phyloP scores from a whole-genome alignment of 202 grass and related monocot genomes.

The Setaria viridis region DNA sequence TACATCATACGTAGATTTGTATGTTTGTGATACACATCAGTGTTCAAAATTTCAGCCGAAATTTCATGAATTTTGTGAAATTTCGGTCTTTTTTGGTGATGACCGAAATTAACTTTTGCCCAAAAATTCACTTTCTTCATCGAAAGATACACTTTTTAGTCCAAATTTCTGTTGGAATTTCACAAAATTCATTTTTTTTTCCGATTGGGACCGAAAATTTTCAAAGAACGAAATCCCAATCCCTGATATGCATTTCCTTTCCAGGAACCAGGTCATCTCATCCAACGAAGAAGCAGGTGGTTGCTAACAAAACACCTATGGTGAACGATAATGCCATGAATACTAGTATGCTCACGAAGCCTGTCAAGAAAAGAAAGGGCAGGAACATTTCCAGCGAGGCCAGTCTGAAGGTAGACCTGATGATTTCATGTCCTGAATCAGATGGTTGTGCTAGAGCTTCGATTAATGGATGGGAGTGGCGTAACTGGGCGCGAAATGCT shows the following conservation, averaged over 20 bases:
- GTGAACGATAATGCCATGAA: constrained; percentile 23
- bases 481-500: constrained; percentile 78
- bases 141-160: no score
- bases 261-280: constrained; percentile 54
- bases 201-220: no score
- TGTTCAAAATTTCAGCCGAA: no score
- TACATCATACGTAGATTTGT: constrained; percentile 32
- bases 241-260: constrained; percentile 11
- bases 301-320: constrained; percentile 36
- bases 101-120: no score
- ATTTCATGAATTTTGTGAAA: no score
- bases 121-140: no score
- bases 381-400: constrained; percentile 45
- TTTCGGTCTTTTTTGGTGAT: no score
- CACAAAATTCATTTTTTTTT: no score
- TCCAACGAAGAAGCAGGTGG: constrained; percentile 42
- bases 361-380: constrained; percentile 57
- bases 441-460: constrained; percentile 89
- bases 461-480: constrained; percentile 91
- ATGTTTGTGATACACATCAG: neutral
- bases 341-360: constrained; percentile 25
- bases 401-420: constrained; percentile 51
- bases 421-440: constrained; percentile 71
- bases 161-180: no score
- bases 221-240: no score